These are phyloP conservation scores for Pisolithus sp. DNA, from an alignment of 768 basidiomycete species.

Conservation along the genomic window DNA sequence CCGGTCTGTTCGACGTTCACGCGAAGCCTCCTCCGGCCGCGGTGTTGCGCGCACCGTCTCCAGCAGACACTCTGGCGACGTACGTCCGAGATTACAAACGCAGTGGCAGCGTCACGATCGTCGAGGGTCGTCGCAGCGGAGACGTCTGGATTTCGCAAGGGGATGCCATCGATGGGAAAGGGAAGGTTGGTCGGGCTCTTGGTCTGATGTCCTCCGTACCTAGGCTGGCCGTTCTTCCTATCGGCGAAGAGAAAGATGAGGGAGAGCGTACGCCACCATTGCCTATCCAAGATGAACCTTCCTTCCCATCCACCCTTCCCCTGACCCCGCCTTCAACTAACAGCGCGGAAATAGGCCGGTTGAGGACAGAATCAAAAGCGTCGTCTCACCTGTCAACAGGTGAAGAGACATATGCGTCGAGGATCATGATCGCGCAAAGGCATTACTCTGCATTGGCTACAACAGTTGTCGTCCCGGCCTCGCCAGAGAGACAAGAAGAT, in stretches of 20 bases:
- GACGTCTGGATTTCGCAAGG: constrained; percentile 72
- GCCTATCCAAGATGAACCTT: constrained; percentile 50
- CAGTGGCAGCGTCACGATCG: constrained; percentile 55
- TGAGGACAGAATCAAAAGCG: constrained; percentile 46
- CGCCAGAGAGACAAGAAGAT: constrained; percentile 32
- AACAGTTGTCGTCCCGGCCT: constrained; percentile 50
- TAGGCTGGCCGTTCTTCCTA: constrained; percentile 62
- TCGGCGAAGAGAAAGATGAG: constrained; percentile 36
- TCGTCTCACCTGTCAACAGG: constrained; percentile 48
- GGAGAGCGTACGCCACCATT: constrained; percentile 50
- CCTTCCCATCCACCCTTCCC: constrained; percentile 37
- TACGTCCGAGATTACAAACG: constrained; percentile 45
- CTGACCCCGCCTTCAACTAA: constrained; percentile 51
- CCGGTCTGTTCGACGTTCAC: constrained; percentile 54
- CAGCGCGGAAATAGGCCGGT: constrained; percentile 51
- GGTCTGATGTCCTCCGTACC: constrained; percentile 59
- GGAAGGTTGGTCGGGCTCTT: constrained; percentile 53
- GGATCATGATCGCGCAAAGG: constrained; percentile 66
- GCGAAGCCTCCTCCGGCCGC: constrained; percentile 33
- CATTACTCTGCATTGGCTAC: constrained; percentile 69
- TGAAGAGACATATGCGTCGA: constrained; percentile 46
- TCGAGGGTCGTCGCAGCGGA: constrained; percentile 65
- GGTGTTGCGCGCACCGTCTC: constrained; percentile 39
- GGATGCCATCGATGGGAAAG: constrained; percentile 64
- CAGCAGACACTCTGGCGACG: constrained; percentile 28